phyloP scores from a whole-genome alignment of 2,329 filamentous ascomycete genomes.

The Metarhizium robertsii region DNA sequence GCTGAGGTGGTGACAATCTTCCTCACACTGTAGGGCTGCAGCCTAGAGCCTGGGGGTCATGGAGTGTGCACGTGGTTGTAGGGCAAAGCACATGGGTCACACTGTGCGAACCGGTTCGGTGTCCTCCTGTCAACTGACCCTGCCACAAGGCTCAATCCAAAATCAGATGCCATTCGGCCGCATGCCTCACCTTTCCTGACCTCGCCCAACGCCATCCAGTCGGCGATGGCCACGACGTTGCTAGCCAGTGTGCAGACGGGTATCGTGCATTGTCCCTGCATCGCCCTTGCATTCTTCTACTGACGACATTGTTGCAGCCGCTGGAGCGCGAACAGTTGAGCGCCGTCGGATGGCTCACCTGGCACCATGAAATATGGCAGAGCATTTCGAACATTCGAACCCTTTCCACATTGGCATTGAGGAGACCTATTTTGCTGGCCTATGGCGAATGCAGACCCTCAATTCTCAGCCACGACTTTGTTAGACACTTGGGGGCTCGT shows the following conservation, averaged over 20 bases:
- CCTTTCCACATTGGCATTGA: neutral
- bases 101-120: too few relatives aligned
- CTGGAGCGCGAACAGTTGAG: neutral
- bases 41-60: too few relatives aligned
- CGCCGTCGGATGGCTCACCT: neutral
- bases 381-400: neutral
- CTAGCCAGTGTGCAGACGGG: neutral
- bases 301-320: neutral
- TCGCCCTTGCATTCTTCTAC: constrained; percentile 5
- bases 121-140: too few relatives aligned
- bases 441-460: neutral
- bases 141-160: too few relatives aligned
- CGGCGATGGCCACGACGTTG: neutral
- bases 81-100: too few relatives aligned
- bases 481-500: neutral
- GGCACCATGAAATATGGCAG: neutral
- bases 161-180: too few relatives aligned
- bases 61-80: too few relatives aligned
- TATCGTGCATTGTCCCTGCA: constrained; percentile 4
- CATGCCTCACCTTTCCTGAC: neutral
- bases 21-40: too few relatives aligned
- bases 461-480: neutral
- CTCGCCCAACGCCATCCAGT: neutral
- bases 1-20: too few relatives aligned
- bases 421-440: neutral